These are phyloP conservation scores for Cyberlindnera sargentensis DNA, from an alignment of 805 yeast species.

Conservation along the genomic window DNA sequence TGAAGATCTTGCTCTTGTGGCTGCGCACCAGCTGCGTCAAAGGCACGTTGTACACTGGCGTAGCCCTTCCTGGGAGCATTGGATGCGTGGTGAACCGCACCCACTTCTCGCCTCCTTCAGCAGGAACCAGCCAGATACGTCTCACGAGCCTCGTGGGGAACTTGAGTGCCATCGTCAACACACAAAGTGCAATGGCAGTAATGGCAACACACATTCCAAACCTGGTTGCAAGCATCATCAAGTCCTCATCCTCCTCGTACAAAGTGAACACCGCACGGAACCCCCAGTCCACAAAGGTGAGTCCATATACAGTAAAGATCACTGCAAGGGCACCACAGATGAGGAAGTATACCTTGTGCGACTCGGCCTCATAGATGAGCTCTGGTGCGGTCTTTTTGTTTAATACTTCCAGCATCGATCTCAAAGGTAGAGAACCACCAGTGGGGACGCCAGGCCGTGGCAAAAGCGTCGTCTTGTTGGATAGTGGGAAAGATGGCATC, in stretches of 20 bases:
- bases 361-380: constrained; percentile 75
- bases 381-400: constrained; percentile 56
- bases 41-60: constrained; percentile 64
- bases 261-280: constrained; percentile 42
- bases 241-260: constrained; percentile 44
- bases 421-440: constrained; percentile 37
- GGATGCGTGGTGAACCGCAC: constrained; percentile 71
- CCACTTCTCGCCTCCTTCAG: constrained; percentile 29
- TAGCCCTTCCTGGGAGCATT: constrained; percentile 63
- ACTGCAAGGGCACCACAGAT: constrained; percentile 63
- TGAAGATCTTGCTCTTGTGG: constrained; percentile 63
- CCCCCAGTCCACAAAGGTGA: constrained; percentile 52
- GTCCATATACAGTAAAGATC: constrained; percentile 61
- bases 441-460: constrained; percentile 78
- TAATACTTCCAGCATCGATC: constrained; percentile 55
- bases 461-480: constrained; percentile 60
- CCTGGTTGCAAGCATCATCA: constrained; percentile 28
- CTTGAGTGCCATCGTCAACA: constrained; percentile 30
- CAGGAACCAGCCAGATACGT: constrained; percentile 72
- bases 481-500: constrained; percentile 59
- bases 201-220: constrained; percentile 36
- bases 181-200: constrained; percentile 29
- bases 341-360: constrained; percentile 70
- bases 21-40: constrained; percentile 47
- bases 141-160: constrained; percentile 68